Conservation (phyloP, 306 rosid species). For the Cicer yamashitae region DNA sequence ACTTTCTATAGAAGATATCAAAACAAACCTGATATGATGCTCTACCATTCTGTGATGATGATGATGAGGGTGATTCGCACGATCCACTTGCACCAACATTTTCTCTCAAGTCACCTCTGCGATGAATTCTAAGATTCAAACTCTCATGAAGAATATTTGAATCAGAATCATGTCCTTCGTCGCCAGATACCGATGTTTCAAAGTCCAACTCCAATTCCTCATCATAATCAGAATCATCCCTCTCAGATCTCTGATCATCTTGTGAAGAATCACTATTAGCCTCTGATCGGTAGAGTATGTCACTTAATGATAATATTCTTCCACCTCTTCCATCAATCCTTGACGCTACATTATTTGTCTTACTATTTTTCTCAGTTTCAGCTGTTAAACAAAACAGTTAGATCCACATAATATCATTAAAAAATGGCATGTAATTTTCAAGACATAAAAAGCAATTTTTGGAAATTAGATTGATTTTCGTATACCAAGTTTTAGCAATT, state of each 20-base stretch:
- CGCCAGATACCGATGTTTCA: slow-evolving; percentile 87
- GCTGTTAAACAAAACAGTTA: slow-evolving; percentile 59
- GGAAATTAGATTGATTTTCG: slow-evolving; percentile 13
- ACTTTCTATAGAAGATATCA: neutral
- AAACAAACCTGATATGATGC: slow-evolving; percentile 68
- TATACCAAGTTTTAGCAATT: slow-evolving; percentile 10
- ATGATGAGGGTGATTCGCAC: slow-evolving; percentile 72
- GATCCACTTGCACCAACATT: slow-evolving; percentile 66
- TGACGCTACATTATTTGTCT: slow-evolving; percentile 64
- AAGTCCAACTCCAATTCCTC: slow-evolving; percentile 93
- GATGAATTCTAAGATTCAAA: slow-evolving; percentile 83
- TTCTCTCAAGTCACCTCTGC: slow-evolving; percentile 75
- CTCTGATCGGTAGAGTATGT: slow-evolving; percentile 80
- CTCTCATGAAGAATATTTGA: slow-evolving; percentile 85
- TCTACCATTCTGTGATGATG: slow-evolving; percentile 69
- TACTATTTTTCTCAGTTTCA: slow-evolving; percentile 70
- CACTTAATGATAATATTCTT: slow-evolving; percentile 76
- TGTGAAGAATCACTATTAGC: slow-evolving; percentile 84
- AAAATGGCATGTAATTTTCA: slow-evolving; percentile 25
- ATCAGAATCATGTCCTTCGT: slow-evolving; percentile 79
- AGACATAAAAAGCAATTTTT: neutral
- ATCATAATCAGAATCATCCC: slow-evolving; percentile 93
- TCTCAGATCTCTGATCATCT: slow-evolving; percentile 89
- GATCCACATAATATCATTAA: slow-evolving; percentile 33
- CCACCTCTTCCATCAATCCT: slow-evolving; percentile 73